Evolutionary conservation across 225 moss, liverwort and hornwort species (phyloP).

Genomic region (Bryum argenteum): DNA sequence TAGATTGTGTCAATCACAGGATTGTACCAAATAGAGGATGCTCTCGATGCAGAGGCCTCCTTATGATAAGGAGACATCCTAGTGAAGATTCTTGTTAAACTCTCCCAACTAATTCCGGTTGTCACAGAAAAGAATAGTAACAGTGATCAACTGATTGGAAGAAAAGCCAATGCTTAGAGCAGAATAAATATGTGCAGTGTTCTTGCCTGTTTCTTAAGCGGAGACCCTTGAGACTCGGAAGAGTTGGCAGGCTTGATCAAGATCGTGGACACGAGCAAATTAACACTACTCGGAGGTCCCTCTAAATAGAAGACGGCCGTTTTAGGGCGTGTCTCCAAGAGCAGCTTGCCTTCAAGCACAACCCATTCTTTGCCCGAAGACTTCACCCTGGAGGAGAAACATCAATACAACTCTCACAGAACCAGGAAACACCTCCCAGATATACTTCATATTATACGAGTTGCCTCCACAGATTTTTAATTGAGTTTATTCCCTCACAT

Average conservation of each 20-base stretch:
- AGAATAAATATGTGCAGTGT: not conserved
- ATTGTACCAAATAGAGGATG: not conserved
- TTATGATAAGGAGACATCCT: not conserved
- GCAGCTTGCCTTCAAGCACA: slow-evolving; percentile 64
- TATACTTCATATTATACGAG: too few relatives aligned
- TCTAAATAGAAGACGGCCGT: slow-evolving; percentile 77
- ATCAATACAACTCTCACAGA: slow-evolving; percentile 20
- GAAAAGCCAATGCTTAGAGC: too few relatives aligned
- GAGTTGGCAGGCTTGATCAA: slow-evolving; percentile 42
- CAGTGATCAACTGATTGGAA: not conserved
- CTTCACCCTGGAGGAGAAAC: slow-evolving; percentile 41
- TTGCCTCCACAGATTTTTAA: too few relatives aligned
- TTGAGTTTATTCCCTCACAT: not conserved
- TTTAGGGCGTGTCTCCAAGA: slow-evolving; percentile 45
- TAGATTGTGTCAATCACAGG: not conserved
- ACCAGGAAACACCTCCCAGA: slow-evolving; percentile 11
- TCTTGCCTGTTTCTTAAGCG: slow-evolving; percentile 37
- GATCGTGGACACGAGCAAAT: slow-evolving; percentile 69
- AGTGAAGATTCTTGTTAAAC: not conserved
- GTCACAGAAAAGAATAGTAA: slow-evolving; percentile 11
- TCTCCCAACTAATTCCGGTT: not conserved
- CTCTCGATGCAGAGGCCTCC: not conserved
- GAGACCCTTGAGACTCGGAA: slow-evolving; percentile 17
- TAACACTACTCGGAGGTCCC: slow-evolving; percentile 69
- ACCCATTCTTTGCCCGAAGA: slow-evolving; percentile 62